These are phyloP conservation scores for Drechslera avenae DNA, from an alignment of 2,329 filamentous ascomycete genomes.

Conservation along the genomic window DNA sequence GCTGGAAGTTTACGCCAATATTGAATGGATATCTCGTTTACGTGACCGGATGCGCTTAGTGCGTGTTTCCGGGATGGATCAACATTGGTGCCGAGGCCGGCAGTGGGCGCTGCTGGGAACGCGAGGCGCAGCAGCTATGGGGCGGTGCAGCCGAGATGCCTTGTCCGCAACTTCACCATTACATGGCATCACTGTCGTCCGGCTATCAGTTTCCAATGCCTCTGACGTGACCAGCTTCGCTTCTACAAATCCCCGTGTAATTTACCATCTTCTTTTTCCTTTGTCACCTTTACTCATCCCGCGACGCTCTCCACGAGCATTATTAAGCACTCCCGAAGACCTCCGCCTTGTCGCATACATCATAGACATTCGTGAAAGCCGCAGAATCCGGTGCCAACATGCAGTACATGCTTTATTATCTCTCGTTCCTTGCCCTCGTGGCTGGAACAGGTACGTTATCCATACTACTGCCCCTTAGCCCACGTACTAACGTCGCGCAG, in stretches of 20 bases:
- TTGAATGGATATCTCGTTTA: slow-evolving; percentile 35
- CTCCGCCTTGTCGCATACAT: slow-evolving; percentile 19
- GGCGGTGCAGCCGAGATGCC: slow-evolving; percentile 20
- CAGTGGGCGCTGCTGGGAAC: not conserved
- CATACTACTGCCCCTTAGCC: slow-evolving; percentile 7
- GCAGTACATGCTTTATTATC: slow-evolving; percentile 79
- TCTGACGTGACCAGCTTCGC: slow-evolving; percentile 2
- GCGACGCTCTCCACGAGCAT: slow-evolving; percentile 8
- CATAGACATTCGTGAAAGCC: slow-evolving; percentile 5
- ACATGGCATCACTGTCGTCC: slow-evolving; percentile 11
- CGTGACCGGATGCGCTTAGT: slow-evolving; percentile 34
- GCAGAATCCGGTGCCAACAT: slow-evolving; percentile 55
- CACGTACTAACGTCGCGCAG: slow-evolving; percentile 48
- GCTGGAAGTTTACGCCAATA: slow-evolving; percentile 27
- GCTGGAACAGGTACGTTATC: slow-evolving; percentile 66
- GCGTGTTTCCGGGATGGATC: slow-evolving; percentile 27
- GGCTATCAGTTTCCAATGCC: slow-evolving; percentile 4
- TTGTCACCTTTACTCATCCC: slow-evolving; percentile 11
- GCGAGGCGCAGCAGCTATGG: slow-evolving; percentile 10
- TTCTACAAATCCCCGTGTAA: slow-evolving; percentile 11
- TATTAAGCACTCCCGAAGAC: slow-evolving; percentile 21
- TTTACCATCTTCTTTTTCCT: slow-evolving; percentile 13
- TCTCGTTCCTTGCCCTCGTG: slow-evolving; percentile 74
- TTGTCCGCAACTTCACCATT: slow-evolving; percentile 18
- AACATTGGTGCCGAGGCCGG: slow-evolving; percentile 21